Evolutionary conservation across 257 asterid species (phyloP).

Genomic region (Lavandula angustifolia): DNA sequence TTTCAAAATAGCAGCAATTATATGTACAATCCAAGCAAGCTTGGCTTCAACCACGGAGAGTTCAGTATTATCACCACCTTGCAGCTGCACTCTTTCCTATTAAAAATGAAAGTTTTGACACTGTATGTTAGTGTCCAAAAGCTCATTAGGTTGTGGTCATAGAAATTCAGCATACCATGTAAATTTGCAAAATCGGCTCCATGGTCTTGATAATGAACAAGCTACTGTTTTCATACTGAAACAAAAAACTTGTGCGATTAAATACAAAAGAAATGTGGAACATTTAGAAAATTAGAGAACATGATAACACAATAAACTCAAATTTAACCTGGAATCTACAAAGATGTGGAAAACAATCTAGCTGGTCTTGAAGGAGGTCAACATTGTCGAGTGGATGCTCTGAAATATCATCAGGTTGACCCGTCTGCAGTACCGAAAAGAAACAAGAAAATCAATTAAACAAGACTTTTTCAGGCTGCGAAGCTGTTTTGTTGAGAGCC

Average conservation of each 20-base stretch:
- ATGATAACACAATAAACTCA: conserved; percentile 1
- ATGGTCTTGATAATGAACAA: conserved; percentile 71
- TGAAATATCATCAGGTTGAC: conserved; percentile 70
- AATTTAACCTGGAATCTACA: conserved; percentile 86
- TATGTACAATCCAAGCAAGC: conserved; percentile 96
- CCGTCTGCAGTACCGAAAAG: conserved; percentile 55
- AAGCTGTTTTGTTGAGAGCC: conserved; percentile 19
- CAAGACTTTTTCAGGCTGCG: conserved; percentile 1
- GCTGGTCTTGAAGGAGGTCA: conserved; percentile 98
- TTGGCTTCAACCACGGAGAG: conserved; percentile 78
- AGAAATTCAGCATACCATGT: conserved; percentile 59
- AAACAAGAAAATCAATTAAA: conserved; percentile 17
- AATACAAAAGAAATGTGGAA: conserved; percentile 21
- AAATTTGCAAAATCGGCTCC: conserved; percentile 89
- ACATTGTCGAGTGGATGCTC: conserved; percentile 95
- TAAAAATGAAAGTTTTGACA: conserved; percentile 8
- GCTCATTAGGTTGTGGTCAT: conserved; percentile 8
- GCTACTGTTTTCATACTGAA: conserved; percentile 95
- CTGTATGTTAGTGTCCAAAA: conserved; percentile 9
- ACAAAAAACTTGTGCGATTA: conserved; percentile 32
- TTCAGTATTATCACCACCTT: conserved; percentile 64
- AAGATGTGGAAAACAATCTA: conserved; percentile 88
- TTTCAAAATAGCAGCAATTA: conserved; percentile 83
- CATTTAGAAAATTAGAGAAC: conserved; percentile 12
- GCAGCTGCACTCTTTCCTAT: conserved; percentile 85